These are phyloP conservation scores for Nicotiana otophora DNA, from an alignment of 257 asterid species.

Conservation along the genomic window DNA sequence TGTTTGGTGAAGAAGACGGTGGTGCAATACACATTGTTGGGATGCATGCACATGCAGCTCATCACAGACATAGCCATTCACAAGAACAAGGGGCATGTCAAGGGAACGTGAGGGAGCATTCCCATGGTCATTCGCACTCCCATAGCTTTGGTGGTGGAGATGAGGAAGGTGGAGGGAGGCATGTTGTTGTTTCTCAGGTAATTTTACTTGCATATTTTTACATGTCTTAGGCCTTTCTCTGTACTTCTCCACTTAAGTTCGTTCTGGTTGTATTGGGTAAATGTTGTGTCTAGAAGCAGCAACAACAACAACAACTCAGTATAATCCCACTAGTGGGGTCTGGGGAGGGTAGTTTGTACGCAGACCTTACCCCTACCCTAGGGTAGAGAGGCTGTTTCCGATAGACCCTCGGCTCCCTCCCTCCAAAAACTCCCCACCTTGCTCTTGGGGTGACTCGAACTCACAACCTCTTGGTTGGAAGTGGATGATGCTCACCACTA, in stretches of 20 bases:
- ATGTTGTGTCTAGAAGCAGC: not conserved
- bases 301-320: too few relatives aligned
- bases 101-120: constrained; percentile 33
- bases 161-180: constrained; percentile 62
- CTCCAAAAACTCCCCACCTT: too few relatives aligned
- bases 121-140: constrained; percentile 54
- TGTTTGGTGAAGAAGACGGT: constrained; percentile 82
- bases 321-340: too few relatives aligned
- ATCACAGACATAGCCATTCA: constrained; percentile 71
- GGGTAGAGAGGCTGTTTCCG: too few relatives aligned
- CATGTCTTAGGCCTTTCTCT: not conserved
- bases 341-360: too few relatives aligned
- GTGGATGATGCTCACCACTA: too few relatives aligned
- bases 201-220: not conserved
- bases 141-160: constrained; percentile 40
- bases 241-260: not conserved
- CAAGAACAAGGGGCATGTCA: constrained; percentile 51
- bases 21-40: constrained; percentile 92
- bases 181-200: constrained; percentile 89
- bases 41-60: constrained; percentile 86
- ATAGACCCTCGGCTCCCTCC: too few relatives aligned
- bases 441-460: too few relatives aligned
- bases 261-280: not conserved
- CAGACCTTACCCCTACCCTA: too few relatives aligned
- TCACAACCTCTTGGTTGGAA: too few relatives aligned